Percentiles rank a stretch among this genome's conserved stretches.
These are phyloP conservation scores for Carex myosuroides DNA, from an alignment of 176 grass and related monocot genomes.

Conservation along the genomic window DNA sequence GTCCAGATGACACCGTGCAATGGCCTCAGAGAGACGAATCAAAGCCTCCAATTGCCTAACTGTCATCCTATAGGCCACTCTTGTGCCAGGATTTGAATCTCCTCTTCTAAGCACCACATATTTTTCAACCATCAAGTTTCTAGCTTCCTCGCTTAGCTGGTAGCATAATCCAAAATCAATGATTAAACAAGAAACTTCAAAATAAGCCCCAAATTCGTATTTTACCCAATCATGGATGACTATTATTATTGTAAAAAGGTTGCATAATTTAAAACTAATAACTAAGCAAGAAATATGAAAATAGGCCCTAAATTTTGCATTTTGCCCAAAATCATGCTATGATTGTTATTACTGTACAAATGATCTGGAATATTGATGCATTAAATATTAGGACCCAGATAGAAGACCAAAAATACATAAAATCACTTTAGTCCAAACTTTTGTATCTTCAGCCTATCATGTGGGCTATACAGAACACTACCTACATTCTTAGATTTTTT, in stretches of 20 bases:
- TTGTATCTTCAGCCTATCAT: background rate
- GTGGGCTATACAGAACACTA: background rate
- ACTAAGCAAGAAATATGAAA: background rate
- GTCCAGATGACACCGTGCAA: slow-evolving; percentile 88
- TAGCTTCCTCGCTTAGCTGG: slow-evolving; percentile 88
- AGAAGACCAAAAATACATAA: background rate
- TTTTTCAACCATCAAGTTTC: slow-evolving; percentile 72
- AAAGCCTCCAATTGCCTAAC: slow-evolving; percentile 95
- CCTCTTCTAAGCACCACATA: slow-evolving; percentile 81
- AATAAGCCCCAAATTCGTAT: background rate
- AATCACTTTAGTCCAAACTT: background rate
- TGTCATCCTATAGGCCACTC: slow-evolving; percentile 96
- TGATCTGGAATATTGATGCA: background rate
- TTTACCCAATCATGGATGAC: background rate
- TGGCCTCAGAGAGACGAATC: slow-evolving; percentile 92
- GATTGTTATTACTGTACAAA: background rate
- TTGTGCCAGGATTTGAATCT: slow-evolving; percentile 87
- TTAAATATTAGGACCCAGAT: background rate
- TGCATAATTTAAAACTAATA: slow-evolving; percentile 16
- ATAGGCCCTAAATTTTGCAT: background rate
- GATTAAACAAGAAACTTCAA: slow-evolving; percentile 10
- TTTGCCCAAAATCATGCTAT: background rate
- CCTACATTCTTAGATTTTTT: background rate
- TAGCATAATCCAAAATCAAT: slow-evolving; percentile 18
- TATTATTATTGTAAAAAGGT: background rate